These are phyloP conservation scores for Sordariomycetes sp. DNA, from an alignment of 2,329 filamentous ascomycete species.

Conservation along the genomic window DNA sequence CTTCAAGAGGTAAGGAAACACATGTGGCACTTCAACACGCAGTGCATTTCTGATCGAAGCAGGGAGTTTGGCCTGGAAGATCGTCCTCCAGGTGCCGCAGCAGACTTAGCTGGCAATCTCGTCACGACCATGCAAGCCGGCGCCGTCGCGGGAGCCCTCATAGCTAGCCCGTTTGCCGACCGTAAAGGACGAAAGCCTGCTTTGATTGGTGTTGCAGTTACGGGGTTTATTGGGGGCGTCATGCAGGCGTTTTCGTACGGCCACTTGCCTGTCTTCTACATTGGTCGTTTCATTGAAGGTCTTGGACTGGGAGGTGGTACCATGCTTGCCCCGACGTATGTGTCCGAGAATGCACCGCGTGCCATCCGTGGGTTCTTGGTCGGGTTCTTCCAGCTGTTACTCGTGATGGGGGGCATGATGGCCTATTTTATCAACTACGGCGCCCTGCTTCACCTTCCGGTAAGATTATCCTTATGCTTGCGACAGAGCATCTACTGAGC, in stretches of 20 bases:
- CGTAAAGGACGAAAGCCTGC: conserved; percentile 19
- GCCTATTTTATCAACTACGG: conserved; percentile 48
- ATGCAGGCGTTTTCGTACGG: conserved; percentile 21
- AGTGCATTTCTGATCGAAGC: background rate
- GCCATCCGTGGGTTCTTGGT: conserved; percentile 50
- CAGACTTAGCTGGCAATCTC: conserved; percentile 14
- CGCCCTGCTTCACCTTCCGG: conserved; percentile 26
- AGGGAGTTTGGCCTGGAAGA: conserved; percentile 15
- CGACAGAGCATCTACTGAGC: background rate
- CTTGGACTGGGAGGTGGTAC: conserved; percentile 40
- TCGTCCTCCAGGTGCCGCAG: conserved; percentile 5
- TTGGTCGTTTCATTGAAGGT: conserved; percentile 38
- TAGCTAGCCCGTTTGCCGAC: conserved; percentile 16
- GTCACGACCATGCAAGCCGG: conserved; percentile 18
- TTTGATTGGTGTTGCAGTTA: conserved; percentile 15
- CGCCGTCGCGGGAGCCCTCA: conserved; percentile 13
- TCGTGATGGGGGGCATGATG: conserved; percentile 40
- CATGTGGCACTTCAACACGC: background rate
- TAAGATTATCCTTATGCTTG: background rate
- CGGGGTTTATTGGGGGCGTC: conserved; percentile 18
- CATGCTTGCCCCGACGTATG: conserved; percentile 51
- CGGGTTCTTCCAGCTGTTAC: conserved; percentile 51
- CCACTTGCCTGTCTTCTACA: conserved; percentile 16
- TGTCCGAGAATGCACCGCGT: conserved; percentile 50
- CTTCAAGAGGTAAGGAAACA: conserved; percentile 10